phyloP scores from a whole-genome alignment of 169 alveolate genomes.

The Amoebophrya sp. region DNA sequence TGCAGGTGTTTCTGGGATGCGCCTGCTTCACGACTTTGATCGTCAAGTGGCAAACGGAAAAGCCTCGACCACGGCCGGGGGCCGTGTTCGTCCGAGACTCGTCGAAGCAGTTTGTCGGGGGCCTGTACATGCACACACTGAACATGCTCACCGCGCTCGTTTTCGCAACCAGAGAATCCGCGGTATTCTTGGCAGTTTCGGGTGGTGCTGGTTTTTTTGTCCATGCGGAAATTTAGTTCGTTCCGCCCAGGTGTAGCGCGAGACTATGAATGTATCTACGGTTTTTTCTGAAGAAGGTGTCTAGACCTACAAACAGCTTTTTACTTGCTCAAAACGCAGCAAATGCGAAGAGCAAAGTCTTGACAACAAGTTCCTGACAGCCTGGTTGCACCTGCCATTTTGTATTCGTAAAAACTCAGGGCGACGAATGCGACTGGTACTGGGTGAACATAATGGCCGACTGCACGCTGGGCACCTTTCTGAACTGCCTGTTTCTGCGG shows the following conservation, averaged over 20 bases:
- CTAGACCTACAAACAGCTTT: too few species aligned
- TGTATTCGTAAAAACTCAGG: too few species aligned
- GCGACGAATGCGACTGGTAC: slow-evolving; percentile 18
- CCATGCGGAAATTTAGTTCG: too few species aligned
- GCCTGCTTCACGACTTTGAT: slow-evolving; percentile 41
- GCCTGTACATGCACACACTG: slow-evolving; percentile 42
- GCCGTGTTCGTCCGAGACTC: slow-evolving; percentile 42
- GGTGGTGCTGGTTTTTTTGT: too few species aligned
- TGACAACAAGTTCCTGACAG: too few species aligned
- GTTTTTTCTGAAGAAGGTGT: too few species aligned
- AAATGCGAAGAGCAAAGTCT: too few species aligned
- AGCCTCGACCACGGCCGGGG: slow-evolving; percentile 39
- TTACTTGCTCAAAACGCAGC: too few species aligned
- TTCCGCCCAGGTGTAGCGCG: too few species aligned
- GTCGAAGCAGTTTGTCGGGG: slow-evolving; percentile 45
- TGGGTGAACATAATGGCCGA: slow-evolving; percentile 9
- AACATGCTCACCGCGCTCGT: slow-evolving; percentile 28
- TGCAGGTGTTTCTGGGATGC: slow-evolving; percentile 42
- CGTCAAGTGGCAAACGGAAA: slow-evolving; percentile 42
- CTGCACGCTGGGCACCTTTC: background rate
- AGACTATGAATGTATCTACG: too few species aligned
- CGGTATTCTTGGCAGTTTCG: too few species aligned
- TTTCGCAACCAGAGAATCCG: background rate
- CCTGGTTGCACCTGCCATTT: too few species aligned
- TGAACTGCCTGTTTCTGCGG: background rate